A percentile compares a stretch with the other conserved stretches of the same genome.
Conservation (phyloP, 805 yeast genomes). For the Yarrowia porcina region DNA sequence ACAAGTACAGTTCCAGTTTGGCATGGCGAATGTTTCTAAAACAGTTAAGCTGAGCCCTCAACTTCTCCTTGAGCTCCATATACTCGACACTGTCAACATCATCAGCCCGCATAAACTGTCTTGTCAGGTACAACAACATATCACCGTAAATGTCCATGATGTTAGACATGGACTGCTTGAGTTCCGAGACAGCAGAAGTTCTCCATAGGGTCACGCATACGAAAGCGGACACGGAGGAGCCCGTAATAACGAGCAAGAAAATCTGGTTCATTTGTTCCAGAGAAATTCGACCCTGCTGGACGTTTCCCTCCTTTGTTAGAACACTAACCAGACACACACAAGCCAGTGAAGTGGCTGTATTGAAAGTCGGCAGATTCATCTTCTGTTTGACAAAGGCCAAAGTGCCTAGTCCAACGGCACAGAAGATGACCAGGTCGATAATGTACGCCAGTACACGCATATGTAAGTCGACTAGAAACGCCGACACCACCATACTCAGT, state of each 20-base stretch:
- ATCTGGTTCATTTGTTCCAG: conserved; percentile 51
- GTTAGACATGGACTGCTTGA: conserved; percentile 49
- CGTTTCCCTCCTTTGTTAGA: conserved; percentile 69
- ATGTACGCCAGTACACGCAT: conserved; percentile 49
- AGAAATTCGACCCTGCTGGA: conserved; percentile 57
- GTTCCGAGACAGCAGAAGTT: conserved; percentile 48
- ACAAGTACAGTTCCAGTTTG: conserved; percentile 53
- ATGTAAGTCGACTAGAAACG: conserved; percentile 46
- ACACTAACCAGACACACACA: conserved; percentile 68
- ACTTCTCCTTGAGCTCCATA: conserved; percentile 42
- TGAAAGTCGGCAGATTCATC: conserved; percentile 64
- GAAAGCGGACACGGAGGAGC: conserved; percentile 56
- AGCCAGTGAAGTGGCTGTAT: conserved; percentile 77
- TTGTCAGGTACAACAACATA: conserved; percentile 46
- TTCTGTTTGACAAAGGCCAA: conserved; percentile 69
- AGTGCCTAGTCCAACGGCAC: conserved; percentile 57
- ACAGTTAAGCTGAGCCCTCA: conserved; percentile 39
- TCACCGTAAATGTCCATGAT: conserved; percentile 53
- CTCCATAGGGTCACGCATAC: conserved; percentile 68
- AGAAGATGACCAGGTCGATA: conserved; percentile 50
- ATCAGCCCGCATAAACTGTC: conserved; percentile 50
- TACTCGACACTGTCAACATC: conserved; percentile 37
- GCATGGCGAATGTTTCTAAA: conserved; percentile 53
- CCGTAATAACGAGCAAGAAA: conserved; percentile 55
- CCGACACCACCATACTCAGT: conserved; percentile 51